Base-by-base conservation (phyloP, 2,329 filamentous ascomycete species). In the Aphanocladium album region DNA sequence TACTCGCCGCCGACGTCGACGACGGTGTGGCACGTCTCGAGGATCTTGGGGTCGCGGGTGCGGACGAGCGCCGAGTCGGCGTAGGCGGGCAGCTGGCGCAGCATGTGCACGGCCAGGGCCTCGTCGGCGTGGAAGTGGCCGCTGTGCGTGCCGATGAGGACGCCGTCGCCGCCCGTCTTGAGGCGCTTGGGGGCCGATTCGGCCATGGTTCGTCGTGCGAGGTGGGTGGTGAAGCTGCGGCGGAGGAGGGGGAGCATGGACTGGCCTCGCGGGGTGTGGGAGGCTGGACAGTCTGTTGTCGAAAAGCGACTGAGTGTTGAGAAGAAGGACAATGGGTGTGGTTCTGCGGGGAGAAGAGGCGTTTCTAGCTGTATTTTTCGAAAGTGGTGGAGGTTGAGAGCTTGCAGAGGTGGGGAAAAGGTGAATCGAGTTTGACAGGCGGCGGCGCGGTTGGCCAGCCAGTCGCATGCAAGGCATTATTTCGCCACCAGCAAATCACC, bases 71-170 rank as follows among this genome's bases (percentile, higher is more conserved):
- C 73, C 27, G 91, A 88, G 67, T 83, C 77, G 60, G 81, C 74
- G 80, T 98, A 99, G 62, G 87, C 79, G 23, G 95, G 93, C 19
- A 98, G 89, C 61, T 89, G 84, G 66, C 92, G 91, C 67, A 99
- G 89, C 82, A 99, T 91, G 81, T 96, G 92, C 65, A 99, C 93
- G 62, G 95, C 95, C 47, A 99, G 86, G 63, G 95, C 93, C 80
- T 99, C 95, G 76, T 99, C 95, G 74, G 95, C 95, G 80, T 99
- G 95, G 83, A 99, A 99, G 81, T 97, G 92, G 67, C 95, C 95
- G 78, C 89, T 97, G 84, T 99, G 95, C 33, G 95, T 99, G 71
- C 93, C 95, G 73, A 97, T 96, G 67, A 86, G 77, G 65, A 89
- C 67, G 54, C 33, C 33, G 58, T 60, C 78, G 60, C 70, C 68